These are phyloP conservation scores for Byssochlamys sp. DNA, from an alignment of 2,329 filamentous ascomycete genomes.

Conservation along the genomic window DNA sequence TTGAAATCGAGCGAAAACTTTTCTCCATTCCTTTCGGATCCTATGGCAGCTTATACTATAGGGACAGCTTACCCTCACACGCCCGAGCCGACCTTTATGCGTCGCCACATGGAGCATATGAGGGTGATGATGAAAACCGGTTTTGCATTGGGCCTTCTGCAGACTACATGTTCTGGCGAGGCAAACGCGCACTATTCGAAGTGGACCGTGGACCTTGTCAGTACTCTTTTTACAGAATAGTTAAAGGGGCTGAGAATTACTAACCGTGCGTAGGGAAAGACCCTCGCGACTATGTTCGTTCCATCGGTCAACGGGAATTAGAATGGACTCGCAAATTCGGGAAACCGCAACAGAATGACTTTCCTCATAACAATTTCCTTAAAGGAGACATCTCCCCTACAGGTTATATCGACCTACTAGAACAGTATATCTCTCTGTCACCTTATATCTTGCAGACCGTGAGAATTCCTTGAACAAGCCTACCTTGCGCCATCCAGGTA, in stretches of 20 bases:
- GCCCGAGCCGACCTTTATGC: conserved; percentile 11
- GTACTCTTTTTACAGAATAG: neutral
- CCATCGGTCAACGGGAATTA: conserved; percentile 4
- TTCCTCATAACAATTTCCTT: conserved; percentile 5
- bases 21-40: conserved; percentile 11
- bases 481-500: conserved; percentile 7
- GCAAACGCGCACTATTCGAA: conserved; percentile 4
- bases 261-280: conserved; percentile 4
- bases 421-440: conserved; percentile 4
- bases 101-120: conserved; percentile 3
- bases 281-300: conserved; percentile 3
- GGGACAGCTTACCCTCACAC: conserved; percentile 5
- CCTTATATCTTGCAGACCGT: conserved; percentile 5
- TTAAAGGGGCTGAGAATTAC: neutral
- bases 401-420: conserved; percentile 1
- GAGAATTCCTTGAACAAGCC: conserved; percentile 1
- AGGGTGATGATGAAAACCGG: conserved; percentile 7
- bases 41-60: conserved; percentile 14
- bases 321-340: conserved; percentile 5
- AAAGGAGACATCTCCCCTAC: neutral
- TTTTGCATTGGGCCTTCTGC: conserved; percentile 14
- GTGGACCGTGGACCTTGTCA: conserved; percentile 9
- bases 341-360: conserved; percentile 2
- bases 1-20: conserved; percentile 13
- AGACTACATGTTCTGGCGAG: conserved; percentile 9